These are phyloP conservation scores for Orbilia oligospora DNA, from an alignment of 2,329 filamentous ascomycete species.

Conservation along the genomic window DNA sequence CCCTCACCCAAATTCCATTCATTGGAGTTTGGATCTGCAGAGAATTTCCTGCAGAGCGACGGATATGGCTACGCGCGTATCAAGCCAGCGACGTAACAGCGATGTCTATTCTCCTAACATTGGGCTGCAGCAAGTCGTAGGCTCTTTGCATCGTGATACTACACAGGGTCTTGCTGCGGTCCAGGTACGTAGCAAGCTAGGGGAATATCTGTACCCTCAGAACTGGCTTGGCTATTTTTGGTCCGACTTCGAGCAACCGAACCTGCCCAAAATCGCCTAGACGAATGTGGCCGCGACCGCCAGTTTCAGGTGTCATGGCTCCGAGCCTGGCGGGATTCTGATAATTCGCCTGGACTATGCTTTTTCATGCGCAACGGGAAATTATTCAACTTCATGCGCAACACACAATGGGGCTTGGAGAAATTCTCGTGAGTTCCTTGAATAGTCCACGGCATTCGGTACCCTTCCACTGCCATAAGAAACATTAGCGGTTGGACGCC, in stretches of 20 bases:
- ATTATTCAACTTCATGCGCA: constrained; percentile 57
- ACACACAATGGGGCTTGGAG: constrained; percentile 39
- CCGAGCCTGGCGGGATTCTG: constrained; percentile 21
- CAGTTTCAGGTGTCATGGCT: constrained; percentile 48
- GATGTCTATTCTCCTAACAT: constrained; percentile 52
- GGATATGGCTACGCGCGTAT: background rate
- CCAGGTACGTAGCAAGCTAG: constrained; percentile 1
- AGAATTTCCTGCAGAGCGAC: constrained; percentile 11
- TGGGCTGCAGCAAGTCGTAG: constrained; percentile 28
- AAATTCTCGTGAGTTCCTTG: constrained; percentile 23
- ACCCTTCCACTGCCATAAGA: background rate
- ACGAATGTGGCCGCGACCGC: constrained; percentile 1
- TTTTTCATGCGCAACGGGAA: constrained; percentile 47
- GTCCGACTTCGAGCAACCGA: constrained; percentile 31
- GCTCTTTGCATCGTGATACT: constrained; percentile 14
- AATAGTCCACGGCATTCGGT: constrained; percentile 3
- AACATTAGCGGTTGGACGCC: background rate
- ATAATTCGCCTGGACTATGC: constrained; percentile 48
- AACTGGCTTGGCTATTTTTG: constrained; percentile 47
- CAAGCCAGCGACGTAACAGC: constrained; percentile 36
- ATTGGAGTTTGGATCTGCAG: background rate
- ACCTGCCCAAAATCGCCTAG: constrained; percentile 51
- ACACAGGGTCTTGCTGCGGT: constrained; percentile 23
- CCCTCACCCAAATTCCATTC: constrained; percentile 1
- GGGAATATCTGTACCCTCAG: background rate